Evolutionary conservation across 1,284 basidiomycete genomes (phyloP).

Genomic region (Acaromyces ingoldii): DNA sequence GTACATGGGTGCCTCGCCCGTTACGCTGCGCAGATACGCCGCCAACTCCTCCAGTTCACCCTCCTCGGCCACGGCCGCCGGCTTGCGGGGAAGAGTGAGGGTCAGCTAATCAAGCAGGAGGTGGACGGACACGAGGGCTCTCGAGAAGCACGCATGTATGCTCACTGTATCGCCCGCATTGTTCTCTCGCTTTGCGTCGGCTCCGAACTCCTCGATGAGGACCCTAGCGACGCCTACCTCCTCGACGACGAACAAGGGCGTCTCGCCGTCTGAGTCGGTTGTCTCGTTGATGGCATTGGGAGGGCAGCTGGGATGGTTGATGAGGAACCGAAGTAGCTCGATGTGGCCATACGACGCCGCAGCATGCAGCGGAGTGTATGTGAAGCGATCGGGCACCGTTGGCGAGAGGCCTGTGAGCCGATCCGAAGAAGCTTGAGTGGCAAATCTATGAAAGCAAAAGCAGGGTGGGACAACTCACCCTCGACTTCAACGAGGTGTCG

Average conservation of each 20-base stretch:
- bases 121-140: background rate
- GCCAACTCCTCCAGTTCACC: constrained; percentile 38
- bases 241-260: constrained; percentile 48
- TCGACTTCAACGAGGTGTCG: constrained; percentile 32
- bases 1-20: constrained; percentile 26
- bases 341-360: constrained; percentile 46
- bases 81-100: constrained; percentile 4
- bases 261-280: constrained; percentile 43
- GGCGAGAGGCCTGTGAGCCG: constrained; percentile 19
- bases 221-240: constrained; percentile 28
- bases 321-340: constrained; percentile 37
- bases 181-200: constrained; percentile 36
- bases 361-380: constrained; percentile 48
- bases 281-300: constrained; percentile 25
- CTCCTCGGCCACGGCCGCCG: constrained; percentile 35
- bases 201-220: constrained; percentile 41
- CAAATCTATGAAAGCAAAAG: background rate
- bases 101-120: background rate
- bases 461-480: constrained; percentile 2
- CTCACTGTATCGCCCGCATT: constrained; percentile 31
- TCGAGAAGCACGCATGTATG: background rate
- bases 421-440: background rate
- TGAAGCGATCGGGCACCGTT: constrained; percentile 30
- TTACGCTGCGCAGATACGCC: constrained; percentile 26
- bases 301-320: constrained; percentile 26